These are phyloP conservation scores for Aspergillus persii DNA, from an alignment of 2,329 filamentous ascomycete species.

Conservation along the genomic window DNA sequence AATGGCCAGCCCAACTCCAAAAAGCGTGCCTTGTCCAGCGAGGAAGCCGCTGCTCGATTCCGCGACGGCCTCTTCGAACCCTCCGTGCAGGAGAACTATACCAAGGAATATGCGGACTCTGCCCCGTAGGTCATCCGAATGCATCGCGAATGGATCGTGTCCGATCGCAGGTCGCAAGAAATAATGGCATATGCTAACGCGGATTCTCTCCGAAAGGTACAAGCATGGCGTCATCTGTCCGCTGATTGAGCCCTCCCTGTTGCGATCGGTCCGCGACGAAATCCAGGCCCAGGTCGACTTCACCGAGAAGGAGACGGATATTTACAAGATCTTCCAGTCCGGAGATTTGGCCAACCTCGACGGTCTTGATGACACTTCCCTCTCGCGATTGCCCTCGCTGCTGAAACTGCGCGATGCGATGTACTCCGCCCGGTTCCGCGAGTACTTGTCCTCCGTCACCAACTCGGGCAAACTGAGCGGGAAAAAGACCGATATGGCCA, in stretches of 20 bases:
- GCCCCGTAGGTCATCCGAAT: constrained; percentile 36
- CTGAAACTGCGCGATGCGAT: constrained; percentile 88
- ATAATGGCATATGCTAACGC: constrained; percentile 3
- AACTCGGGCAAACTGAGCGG: constrained; percentile 84
- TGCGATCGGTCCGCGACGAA: constrained; percentile 83
- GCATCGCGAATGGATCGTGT: not conserved
- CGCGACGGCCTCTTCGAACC: constrained; percentile 44
- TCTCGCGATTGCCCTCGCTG: constrained; percentile 84
- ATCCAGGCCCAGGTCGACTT: constrained; percentile 90
- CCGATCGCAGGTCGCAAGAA: not conserved
- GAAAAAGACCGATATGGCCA: constrained; percentile 96
- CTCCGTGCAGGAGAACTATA: constrained; percentile 42
- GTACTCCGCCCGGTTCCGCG: constrained; percentile 85
- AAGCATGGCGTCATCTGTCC: constrained; percentile 86
- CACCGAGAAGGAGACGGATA: constrained; percentile 97
- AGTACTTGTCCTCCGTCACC: constrained; percentile 84
- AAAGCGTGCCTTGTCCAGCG: constrained; percentile 39
- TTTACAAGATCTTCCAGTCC: constrained; percentile 99
- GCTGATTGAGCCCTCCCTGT: constrained; percentile 75
- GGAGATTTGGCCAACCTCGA: constrained; percentile 96
- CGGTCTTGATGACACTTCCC: constrained; percentile 80
- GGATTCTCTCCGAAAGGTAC: constrained; percentile 54
- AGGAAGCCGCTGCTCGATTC: constrained; percentile 42
- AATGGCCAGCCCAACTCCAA: constrained; percentile 37
- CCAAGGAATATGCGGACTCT: constrained; percentile 42